These are phyloP conservation scores for Anthracocystis setariae DNA, from an alignment of 1,284 basidiomycete species.

Conservation along the genomic window DNA sequence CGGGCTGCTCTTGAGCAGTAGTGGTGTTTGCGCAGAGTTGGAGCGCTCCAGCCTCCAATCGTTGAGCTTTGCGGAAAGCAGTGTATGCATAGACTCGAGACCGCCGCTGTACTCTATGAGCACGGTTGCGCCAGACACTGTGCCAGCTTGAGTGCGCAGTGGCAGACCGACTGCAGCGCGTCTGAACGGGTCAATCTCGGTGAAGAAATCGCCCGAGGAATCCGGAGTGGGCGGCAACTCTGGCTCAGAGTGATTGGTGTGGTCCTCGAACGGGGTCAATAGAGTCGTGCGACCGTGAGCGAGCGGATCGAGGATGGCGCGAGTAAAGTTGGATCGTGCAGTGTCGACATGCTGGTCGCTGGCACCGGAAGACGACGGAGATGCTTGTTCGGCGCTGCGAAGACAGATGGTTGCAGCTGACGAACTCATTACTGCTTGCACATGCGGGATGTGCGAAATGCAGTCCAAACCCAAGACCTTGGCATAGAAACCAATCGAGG, in stretches of 20 bases:
- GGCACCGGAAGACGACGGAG: constrained; percentile 14
- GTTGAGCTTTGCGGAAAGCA: constrained; percentile 29
- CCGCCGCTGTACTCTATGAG: constrained; percentile 30
- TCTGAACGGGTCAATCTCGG: constrained; percentile 19
- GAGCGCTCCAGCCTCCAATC: constrained; percentile 27
- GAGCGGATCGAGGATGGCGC: constrained; percentile 1
- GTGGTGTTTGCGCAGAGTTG: constrained; percentile 3
- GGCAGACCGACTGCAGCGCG: constrained; percentile 19
- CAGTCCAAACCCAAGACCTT: constrained; percentile 34
- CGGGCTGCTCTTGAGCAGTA: neutral
- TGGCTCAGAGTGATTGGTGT: neutral
- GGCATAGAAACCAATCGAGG: constrained; percentile 35
- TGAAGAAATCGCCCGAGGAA: constrained; percentile 14
- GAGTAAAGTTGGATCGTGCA: constrained; percentile 9
- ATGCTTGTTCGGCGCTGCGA: constrained; percentile 20
- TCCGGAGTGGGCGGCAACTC: constrained; percentile 23
- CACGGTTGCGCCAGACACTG: constrained; percentile 21
- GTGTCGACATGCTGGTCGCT: constrained; percentile 10
- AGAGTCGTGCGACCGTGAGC: constrained; percentile 7
- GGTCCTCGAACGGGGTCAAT: constrained; percentile 20
- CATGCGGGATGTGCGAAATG: constrained; percentile 18
- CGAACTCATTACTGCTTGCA: constrained; percentile 35
- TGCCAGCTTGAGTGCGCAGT: constrained; percentile 8
- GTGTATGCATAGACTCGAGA: constrained; percentile 31
- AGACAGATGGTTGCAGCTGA: constrained; percentile 31